Conservation (phyloP, 2,329 filamentous ascomycete genomes). For the Gremmenia infestans region DNA sequence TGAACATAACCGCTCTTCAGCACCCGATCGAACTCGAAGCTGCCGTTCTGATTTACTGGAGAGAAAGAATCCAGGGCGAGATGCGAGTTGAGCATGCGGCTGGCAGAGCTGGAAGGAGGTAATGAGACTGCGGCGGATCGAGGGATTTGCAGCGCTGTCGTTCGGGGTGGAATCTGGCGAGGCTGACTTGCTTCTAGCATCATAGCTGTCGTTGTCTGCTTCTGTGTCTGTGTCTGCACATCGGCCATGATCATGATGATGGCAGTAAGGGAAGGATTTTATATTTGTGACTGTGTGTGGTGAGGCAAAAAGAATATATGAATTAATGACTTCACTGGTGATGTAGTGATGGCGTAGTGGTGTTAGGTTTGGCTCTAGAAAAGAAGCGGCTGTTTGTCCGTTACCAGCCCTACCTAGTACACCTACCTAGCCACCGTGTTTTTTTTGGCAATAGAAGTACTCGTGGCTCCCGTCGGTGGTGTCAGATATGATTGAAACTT, state of each 20-base stretch:
- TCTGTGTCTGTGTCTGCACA: constrained; percentile 11
- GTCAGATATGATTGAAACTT: background rate
- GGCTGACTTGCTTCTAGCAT: constrained; percentile 20
- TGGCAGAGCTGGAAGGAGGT: constrained; percentile 20
- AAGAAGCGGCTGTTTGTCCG: background rate
- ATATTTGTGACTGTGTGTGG: too few relatives aligned
- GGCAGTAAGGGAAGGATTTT: background rate
- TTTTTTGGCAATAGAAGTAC: background rate
- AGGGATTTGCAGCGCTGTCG: constrained; percentile 19
- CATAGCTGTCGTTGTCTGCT: background rate
- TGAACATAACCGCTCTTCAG: constrained; percentile 83
- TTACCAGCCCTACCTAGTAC: background rate
- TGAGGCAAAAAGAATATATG: background rate
- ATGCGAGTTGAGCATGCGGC: constrained; percentile 34
- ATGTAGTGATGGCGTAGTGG: background rate
- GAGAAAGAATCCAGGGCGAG: constrained; percentile 64
- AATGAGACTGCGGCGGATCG: constrained; percentile 14
- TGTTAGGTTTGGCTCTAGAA: background rate
- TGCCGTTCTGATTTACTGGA: constrained; percentile 89
- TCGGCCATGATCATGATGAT: constrained; percentile 18
- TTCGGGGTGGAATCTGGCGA: constrained; percentile 23
- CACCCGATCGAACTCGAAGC: constrained; percentile 92
- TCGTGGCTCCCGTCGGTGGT: background rate
- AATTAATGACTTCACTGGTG: background rate
- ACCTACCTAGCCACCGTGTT: background rate